phyloP scores from a whole-genome alignment of 176 grass and related monocot genomes.

The Panicum miliaceum region DNA sequence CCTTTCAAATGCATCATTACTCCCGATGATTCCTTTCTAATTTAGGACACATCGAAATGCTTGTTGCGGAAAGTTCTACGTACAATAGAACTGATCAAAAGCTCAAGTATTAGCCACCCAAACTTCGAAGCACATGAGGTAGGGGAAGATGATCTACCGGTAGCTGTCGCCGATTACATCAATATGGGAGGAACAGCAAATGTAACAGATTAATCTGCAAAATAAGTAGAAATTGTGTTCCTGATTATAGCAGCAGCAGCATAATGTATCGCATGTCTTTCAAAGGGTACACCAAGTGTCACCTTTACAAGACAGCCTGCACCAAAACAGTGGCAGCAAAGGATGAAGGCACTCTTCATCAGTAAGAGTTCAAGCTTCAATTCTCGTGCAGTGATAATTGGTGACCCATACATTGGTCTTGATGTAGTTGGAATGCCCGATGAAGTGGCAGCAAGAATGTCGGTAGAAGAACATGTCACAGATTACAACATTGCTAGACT shows the following conservation, averaged over 20 bases:
- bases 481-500: slow-evolving; percentile 52
- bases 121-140: slow-evolving; percentile 51
- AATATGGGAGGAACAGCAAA: slow-evolving; percentile 52
- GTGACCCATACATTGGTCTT: slow-evolving; percentile 68
- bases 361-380: slow-evolving; percentile 69
- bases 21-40: background rate
- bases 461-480: slow-evolving; percentile 59
- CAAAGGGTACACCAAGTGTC: slow-evolving; percentile 47
- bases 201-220: slow-evolving; percentile 41
- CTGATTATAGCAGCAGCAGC: slow-evolving; percentile 2
- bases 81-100: slow-evolving; percentile 49
- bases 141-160: slow-evolving; percentile 59
- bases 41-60: slow-evolving; percentile 52
- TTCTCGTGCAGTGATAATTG: slow-evolving; percentile 64
- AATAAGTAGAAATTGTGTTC: background rate
- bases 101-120: slow-evolving; percentile 51
- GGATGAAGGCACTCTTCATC: slow-evolving; percentile 65
- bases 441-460: slow-evolving; percentile 62
- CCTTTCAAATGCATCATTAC: background rate
- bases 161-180: slow-evolving; percentile 56
- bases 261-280: slow-evolving; percentile 24
- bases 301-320: slow-evolving; percentile 38
- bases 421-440: slow-evolving; percentile 62
- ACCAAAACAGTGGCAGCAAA: slow-evolving; percentile 66
- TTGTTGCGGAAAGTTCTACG: slow-evolving; percentile 52